Evolutionary conservation across 2,329 filamentous ascomycete species (phyloP).

Genomic region (Aspergillus awamori): DNA sequence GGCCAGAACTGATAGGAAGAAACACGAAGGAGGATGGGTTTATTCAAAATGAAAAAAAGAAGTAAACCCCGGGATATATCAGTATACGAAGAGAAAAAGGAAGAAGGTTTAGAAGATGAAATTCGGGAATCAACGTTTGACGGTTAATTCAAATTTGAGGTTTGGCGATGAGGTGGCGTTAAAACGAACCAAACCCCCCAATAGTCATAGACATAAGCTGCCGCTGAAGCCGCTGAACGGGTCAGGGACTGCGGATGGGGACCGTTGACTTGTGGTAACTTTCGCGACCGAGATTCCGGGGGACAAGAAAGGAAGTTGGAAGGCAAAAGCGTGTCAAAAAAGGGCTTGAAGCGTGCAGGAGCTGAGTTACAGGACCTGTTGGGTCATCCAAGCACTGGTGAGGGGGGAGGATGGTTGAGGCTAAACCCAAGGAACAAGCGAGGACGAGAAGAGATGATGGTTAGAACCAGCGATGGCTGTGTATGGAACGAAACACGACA

Average conservation of each 20-base stretch:
- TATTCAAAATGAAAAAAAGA: background rate
- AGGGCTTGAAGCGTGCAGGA: background rate
- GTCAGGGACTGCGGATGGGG: constrained; percentile 1
- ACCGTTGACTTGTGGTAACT: constrained; percentile 2
- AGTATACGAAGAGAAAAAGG: background rate
- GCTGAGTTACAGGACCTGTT: background rate
- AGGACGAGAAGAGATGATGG: background rate
- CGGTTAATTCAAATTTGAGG: constrained; percentile 1
- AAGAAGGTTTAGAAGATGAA: background rate
- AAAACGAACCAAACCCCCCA: constrained; percentile 17
- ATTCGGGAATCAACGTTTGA: background rate
- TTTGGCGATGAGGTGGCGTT: constrained; percentile 20
- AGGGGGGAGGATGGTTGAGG: background rate
- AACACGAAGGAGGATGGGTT: background rate
- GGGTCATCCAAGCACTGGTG: background rate
- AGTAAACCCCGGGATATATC: background rate
- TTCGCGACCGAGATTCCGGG: background rate
- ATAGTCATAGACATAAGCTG: constrained; percentile 20
- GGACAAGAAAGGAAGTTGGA: background rate
- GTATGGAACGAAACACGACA: background rate
- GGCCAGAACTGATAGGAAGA: background rate
- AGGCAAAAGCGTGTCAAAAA: background rate
- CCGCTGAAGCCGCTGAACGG: constrained; percentile 26
- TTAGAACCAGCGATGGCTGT: background rate
- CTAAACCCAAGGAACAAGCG: background rate